Percentiles rank a stretch among this genome's conserved stretches.
Conservation (phyloP, 2,329 filamentous ascomycete genomes). For the Hymenoscyphus fraxineus region DNA sequence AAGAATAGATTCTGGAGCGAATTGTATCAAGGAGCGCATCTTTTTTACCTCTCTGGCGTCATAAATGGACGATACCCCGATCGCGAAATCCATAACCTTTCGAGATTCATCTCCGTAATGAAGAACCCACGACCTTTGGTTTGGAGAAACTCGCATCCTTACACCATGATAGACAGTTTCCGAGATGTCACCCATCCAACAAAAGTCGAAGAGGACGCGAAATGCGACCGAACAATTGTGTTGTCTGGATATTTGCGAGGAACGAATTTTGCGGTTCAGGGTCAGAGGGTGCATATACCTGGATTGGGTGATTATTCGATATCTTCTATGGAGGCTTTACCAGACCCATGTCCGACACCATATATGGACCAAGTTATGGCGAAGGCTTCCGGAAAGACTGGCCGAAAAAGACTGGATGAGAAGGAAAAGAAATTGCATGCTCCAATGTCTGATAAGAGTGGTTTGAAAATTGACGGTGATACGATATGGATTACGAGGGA, state of each 20-base stretch:
- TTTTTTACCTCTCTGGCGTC: slow-evolving; percentile 95
- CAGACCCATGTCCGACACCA: slow-evolving; percentile 93
- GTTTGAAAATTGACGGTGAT: slow-evolving; percentile 93
- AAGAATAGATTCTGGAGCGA: slow-evolving; percentile 98
- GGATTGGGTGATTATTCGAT: slow-evolving; percentile 88
- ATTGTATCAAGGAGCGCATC: slow-evolving; percentile 90
- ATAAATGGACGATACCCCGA: slow-evolving; percentile 97
- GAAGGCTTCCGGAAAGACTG: slow-evolving; percentile 78
- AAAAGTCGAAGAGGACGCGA: slow-evolving; percentile 79
- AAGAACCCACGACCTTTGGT: slow-evolving; percentile 96
- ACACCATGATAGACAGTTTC: slow-evolving; percentile 89
- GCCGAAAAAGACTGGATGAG: slow-evolving; percentile 78
- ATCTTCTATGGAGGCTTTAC: slow-evolving; percentile 76
- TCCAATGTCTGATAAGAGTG: slow-evolving; percentile 96
- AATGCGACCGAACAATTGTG: slow-evolving; percentile 86
- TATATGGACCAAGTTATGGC: slow-evolving; percentile 82
- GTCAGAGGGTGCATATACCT: slow-evolving; percentile 86
- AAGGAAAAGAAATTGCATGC: slow-evolving; percentile 97
- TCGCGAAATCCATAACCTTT: slow-evolving; percentile 91
- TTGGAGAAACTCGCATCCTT: slow-evolving; percentile 95
- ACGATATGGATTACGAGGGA: slow-evolving; percentile 82
- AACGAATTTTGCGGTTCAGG: slow-evolving; percentile 84
- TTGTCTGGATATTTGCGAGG: slow-evolving; percentile 91
- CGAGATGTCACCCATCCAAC: slow-evolving; percentile 93
- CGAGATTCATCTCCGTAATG: slow-evolving; percentile 95